These are phyloP conservation scores for Hygrophoropsis aurantiaca DNA, from an alignment of 768 basidiomycete species.

Conservation along the genomic window DNA sequence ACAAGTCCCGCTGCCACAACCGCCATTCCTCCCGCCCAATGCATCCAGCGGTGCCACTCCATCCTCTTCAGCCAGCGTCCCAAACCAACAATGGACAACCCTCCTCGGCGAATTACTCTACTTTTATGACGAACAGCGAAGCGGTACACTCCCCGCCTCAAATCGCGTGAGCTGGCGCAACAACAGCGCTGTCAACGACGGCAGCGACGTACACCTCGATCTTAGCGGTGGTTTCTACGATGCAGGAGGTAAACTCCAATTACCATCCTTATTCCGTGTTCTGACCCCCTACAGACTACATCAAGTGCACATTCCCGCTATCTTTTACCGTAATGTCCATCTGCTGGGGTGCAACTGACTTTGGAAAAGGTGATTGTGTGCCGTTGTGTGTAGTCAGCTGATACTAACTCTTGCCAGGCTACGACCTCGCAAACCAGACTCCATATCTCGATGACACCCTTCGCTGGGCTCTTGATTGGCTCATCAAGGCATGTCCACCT, in stretches of 20 bases:
- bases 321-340: constrained; percentile 82
- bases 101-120: constrained; percentile 79
- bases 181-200: constrained; percentile 75
- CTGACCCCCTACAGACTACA: constrained; percentile 57
- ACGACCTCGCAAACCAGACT: constrained; percentile 84
- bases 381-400: too few species aligned
- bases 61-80: constrained; percentile 38
- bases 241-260: constrained; percentile 68
- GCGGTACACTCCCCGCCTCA: constrained; percentile 63
- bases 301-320: constrained; percentile 87
- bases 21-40: constrained; percentile 64
- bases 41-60: constrained; percentile 52
- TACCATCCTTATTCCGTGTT: neutral
- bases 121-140: constrained; percentile 91
- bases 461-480: constrained; percentile 90
- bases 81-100: constrained; percentile 81
- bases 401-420: constrained; percentile 40
- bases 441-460: constrained; percentile 89
- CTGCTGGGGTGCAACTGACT: constrained; percentile 89
- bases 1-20: constrained; percentile 64
- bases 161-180: constrained; percentile 90
- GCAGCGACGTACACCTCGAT: constrained; percentile 69
- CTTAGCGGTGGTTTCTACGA: constrained; percentile 90
- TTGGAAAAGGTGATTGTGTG: constrained; percentile 70
- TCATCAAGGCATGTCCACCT: constrained; percentile 67